A percentile compares a stretch with the other conserved stretches of the same genome.
phyloP scores from a whole-genome alignment of 2,329 filamentous ascomycete genomes.

The Cercospora sp. region DNA sequence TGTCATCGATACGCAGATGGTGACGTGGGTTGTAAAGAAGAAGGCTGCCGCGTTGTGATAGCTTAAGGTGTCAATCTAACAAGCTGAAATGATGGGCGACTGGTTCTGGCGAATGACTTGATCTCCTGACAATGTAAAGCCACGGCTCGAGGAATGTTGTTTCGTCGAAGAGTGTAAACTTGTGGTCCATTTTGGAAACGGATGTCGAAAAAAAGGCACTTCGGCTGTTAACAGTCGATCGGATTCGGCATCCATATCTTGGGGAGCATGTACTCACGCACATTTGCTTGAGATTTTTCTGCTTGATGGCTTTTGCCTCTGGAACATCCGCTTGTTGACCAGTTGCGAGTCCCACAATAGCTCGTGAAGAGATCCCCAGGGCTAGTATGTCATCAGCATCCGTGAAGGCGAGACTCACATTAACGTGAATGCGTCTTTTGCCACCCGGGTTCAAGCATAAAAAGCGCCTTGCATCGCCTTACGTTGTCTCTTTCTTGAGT shows the following conservation, averaged over 20 bases:
- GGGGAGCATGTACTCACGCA: background rate
- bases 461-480: background rate
- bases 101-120: background rate
- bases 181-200: background rate
- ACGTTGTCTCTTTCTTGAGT: background rate
- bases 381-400: background rate
- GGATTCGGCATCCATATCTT: background rate
- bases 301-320: background rate
- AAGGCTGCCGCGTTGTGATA: background rate
- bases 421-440: background rate
- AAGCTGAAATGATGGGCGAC: background rate
- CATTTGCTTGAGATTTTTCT: background rate
- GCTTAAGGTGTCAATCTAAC: background rate
- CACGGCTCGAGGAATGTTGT: background rate
- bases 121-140: background rate
- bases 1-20: slow-evolving; percentile 24
- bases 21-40: slow-evolving; percentile 28
- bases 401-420: background rate
- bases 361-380: background rate
- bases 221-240: background rate
- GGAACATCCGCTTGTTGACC: background rate
- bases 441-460: background rate
- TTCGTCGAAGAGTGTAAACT: background rate
- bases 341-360: background rate
- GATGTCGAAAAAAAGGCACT: background rate